Percentiles rank a stretch among this genome's conserved stretches.
Conservation (phyloP, 805 yeast species). For the Candida patagonica region DNA sequence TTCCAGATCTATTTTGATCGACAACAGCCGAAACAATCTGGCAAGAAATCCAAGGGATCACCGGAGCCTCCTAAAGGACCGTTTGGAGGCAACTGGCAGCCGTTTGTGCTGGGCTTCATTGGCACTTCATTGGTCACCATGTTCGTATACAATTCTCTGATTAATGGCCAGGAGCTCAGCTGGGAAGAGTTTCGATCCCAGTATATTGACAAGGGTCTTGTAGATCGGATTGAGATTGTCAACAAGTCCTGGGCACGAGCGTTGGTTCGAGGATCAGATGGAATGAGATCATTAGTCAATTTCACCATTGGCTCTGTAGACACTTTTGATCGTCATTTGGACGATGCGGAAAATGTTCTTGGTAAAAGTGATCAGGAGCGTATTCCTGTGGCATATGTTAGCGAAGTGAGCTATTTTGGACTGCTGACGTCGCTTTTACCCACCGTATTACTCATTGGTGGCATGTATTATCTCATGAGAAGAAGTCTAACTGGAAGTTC, state of each 20-base stretch:
- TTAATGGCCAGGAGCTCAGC: constrained; percentile 40
- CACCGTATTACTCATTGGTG: constrained; percentile 81
- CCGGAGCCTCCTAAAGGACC: background rate
- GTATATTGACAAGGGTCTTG: constrained; percentile 69
- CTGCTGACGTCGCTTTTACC: constrained; percentile 71
- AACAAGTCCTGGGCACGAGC: constrained; percentile 72
- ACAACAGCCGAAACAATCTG: background rate
- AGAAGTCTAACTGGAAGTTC: constrained; percentile 53
- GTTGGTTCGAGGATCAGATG: constrained; percentile 46
- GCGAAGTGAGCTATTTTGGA: constrained; percentile 58
- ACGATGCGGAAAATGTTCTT: constrained; percentile 63
- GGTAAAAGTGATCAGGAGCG: constrained; percentile 52
- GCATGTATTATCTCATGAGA: constrained; percentile 73
- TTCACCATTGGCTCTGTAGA: constrained; percentile 89
- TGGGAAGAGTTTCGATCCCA: constrained; percentile 85
- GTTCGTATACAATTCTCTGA: background rate
- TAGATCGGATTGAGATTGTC: constrained; percentile 61
- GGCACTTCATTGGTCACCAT: constrained; percentile 1
- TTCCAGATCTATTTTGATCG: constrained; percentile 1
- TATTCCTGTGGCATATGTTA: constrained; percentile 73
- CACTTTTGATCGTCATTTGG: constrained; percentile 71
- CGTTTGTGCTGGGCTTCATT: constrained; percentile 1
- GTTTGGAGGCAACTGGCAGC: constrained; percentile 2
- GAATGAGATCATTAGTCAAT: constrained; percentile 33
- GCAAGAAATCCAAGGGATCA: background rate